These are phyloP conservation scores for Chytriomyces confervae DNA, from an alignment of 192 early-diverging fungal genomes.

Conservation along the genomic window DNA sequence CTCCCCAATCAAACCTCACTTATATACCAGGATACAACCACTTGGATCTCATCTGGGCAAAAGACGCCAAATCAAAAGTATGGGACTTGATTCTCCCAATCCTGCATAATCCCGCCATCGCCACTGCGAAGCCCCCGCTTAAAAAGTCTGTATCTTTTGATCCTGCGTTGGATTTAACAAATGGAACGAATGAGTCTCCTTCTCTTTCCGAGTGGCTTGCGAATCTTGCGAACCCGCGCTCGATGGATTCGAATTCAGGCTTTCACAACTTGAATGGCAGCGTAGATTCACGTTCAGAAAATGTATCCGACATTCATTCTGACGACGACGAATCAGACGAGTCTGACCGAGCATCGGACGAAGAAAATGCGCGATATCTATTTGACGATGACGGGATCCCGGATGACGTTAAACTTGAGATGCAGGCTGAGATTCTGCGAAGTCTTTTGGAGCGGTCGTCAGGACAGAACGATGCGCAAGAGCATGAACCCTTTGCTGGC, in stretches of 20 bases:
- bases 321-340: too few species aligned
- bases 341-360: too few species aligned
- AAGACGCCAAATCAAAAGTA: constrained; percentile 10
- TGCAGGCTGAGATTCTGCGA: too few species aligned
- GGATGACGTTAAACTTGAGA: too few species aligned
- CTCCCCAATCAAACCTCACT: neutral
- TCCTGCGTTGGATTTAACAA: neutral
- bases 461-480: too few species aligned
- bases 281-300: too few species aligned
- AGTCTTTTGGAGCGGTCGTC: too few species aligned
- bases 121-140: neutral
- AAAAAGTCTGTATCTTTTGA: constrained; percentile 24
- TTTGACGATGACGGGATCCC: too few species aligned
- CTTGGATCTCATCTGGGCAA: constrained; percentile 27
- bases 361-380: too few species aligned
- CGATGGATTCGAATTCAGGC: constrained; percentile 57
- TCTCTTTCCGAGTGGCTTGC: neutral
- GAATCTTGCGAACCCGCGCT: constrained; percentile 37
- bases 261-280: too few species aligned
- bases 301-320: too few species aligned
- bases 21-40: constrained; percentile 26
- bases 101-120: neutral
- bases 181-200: neutral
- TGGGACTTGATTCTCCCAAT: constrained; percentile 3
- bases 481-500: too few species aligned